Conservation (phyloP, 768 basidiomycete species). For the Neoboletus magnificus region DNA sequence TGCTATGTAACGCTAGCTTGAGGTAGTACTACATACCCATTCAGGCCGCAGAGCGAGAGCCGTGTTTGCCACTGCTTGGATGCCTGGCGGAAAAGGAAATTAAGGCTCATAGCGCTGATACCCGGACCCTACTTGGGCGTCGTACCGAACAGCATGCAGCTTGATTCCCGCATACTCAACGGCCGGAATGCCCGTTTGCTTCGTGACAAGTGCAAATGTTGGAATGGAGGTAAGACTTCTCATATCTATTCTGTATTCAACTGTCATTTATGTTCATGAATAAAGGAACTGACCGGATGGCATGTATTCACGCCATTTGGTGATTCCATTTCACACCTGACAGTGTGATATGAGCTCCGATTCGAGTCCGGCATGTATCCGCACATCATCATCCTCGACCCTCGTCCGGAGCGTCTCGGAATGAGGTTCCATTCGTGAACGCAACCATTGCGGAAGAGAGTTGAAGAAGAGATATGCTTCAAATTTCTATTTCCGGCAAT, state of each 20-base stretch:
- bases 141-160: no score
- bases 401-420: constrained; percentile 26
- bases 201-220: constrained; percentile 9
- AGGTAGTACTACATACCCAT: no score
- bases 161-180: background rate
- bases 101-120: no score
- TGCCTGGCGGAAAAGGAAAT: no score
- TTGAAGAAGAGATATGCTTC: constrained; percentile 15
- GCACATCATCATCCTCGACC: constrained; percentile 19
- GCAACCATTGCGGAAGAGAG: constrained; percentile 12
- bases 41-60: no score
- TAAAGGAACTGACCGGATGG: constrained; percentile 29
- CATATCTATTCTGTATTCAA: background rate
- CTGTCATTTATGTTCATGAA: background rate
- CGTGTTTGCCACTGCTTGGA: no score
- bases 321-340: background rate
- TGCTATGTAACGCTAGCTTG: no score
- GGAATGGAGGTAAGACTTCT: constrained; percentile 18
- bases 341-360: constrained; percentile 20
- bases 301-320: background rate
- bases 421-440: constrained; percentile 26
- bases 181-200: constrained; percentile 24
- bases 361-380: constrained; percentile 25
- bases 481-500: background rate
- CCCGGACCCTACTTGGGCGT: no score